These are phyloP conservation scores for Boletellus ananiceps DNA, from an alignment of 768 basidiomycete genomes.

Conservation along the genomic window DNA sequence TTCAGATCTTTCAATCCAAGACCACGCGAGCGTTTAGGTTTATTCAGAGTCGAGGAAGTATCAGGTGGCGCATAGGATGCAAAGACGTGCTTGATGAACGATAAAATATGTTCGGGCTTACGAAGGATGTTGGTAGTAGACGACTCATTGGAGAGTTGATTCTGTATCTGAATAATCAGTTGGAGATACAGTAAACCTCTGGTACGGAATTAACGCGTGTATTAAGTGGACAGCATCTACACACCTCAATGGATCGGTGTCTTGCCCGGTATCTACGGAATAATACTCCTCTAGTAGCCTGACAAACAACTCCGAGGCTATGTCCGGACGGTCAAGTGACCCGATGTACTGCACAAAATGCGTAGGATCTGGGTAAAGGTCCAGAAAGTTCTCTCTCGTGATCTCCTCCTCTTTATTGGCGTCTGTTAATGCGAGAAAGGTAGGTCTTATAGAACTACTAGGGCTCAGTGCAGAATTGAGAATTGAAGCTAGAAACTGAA, in stretches of 20 bases:
- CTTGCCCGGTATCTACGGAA: conserved; percentile 16
- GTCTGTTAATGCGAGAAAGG: conserved; percentile 52
- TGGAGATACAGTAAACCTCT: conserved; percentile 75
- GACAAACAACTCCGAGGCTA: conserved; percentile 72
- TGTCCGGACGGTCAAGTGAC: conserved; percentile 59
- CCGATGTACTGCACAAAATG: conserved; percentile 67
- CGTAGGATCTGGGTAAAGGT: conserved; percentile 70
- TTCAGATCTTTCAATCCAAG: conserved; percentile 35
- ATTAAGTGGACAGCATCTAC: not conserved
- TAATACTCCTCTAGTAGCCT: conserved; percentile 68
- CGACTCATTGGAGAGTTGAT: conserved; percentile 52
- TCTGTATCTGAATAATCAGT: conserved; percentile 78
- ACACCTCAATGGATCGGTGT: conserved; percentile 23
- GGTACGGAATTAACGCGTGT: conserved; percentile 3
- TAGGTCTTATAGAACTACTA: conserved; percentile 28
- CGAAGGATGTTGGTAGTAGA: conserved; percentile 52
- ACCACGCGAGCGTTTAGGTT: conserved; percentile 9
- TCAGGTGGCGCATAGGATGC: conserved; percentile 33
- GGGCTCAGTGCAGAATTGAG: conserved; percentile 1
- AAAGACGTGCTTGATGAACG: conserved; percentile 78
- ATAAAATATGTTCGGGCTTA: conserved; percentile 68
- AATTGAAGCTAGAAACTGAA: not conserved
- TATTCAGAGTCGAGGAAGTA: conserved; percentile 1
- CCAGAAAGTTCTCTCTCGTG: conserved; percentile 49
- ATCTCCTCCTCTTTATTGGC: conserved; percentile 35